Percentiles rank a stretch among this genome's conserved stretches.
Evolutionary conservation across 768 basidiomycete species (phyloP).

Genomic region (Suillus ampliporus): DNA sequence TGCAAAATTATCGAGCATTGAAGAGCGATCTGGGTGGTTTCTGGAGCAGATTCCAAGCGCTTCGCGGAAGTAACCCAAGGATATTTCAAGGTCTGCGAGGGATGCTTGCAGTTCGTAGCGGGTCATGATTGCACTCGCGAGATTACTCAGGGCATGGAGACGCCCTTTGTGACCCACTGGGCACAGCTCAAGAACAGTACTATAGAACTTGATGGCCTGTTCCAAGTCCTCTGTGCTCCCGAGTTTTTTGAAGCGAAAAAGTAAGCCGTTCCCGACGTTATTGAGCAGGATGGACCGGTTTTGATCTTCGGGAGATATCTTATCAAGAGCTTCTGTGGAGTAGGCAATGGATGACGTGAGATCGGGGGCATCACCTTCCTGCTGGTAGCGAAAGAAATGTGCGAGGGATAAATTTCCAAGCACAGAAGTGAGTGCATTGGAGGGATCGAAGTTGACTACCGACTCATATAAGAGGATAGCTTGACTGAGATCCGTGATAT

Average conservation of each 20-base stretch:
- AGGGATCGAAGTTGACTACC: conserved; percentile 23
- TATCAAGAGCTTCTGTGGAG: conserved; percentile 30
- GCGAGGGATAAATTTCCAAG: conserved; percentile 3
- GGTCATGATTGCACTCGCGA: conserved; percentile 36
- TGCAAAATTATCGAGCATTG: conserved; percentile 19
- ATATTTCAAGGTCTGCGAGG: conserved; percentile 22
- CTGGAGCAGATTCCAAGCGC: conserved; percentile 14
- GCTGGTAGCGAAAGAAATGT: conserved; percentile 30
- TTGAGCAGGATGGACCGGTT: conserved; percentile 14
- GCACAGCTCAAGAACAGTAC: neutral
- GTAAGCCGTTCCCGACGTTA: neutral
- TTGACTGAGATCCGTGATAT: conserved; percentile 21
- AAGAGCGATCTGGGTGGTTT: conserved; percentile 10
- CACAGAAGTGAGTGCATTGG: neutral
- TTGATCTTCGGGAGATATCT: conserved; percentile 13
- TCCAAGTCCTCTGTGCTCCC: conserved; percentile 17
- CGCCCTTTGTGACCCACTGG: neutral
- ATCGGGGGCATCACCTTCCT: conserved; percentile 28
- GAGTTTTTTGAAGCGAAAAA: conserved; percentile 16
- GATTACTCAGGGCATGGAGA: conserved; percentile 19
- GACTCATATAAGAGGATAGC: conserved; percentile 27
- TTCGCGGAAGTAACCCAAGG: conserved; percentile 17
- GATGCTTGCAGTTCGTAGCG: conserved; percentile 31
- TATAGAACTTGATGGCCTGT: conserved; percentile 24
- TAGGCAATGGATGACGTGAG: conserved; percentile 33